Conservation (phyloP, 192 early-diverging fungal genomes). For the Dimargaris cristalligena region DNA sequence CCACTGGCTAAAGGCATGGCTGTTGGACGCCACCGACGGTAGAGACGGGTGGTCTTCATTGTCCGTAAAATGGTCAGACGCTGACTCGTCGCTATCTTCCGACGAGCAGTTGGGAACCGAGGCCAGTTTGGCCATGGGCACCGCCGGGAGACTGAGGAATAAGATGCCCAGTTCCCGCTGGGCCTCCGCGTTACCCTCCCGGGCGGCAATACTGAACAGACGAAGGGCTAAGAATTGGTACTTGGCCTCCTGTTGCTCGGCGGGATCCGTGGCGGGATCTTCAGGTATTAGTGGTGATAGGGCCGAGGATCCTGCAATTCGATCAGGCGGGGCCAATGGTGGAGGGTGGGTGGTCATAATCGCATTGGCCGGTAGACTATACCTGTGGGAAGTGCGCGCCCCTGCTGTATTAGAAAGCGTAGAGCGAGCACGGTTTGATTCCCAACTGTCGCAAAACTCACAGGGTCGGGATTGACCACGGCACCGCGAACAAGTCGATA, state of each 20-base stretch:
- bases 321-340: too few relatives aligned
- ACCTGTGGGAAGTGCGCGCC: background rate
- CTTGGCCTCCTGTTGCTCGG: background rate
- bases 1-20: too few relatives aligned
- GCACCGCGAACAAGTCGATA: too few relatives aligned
- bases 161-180: slow-evolving; percentile 9
- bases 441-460: too few relatives aligned
- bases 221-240: slow-evolving; percentile 9
- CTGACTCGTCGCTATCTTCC: slow-evolving; percentile 5
- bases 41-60: too few relatives aligned
- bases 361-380: background rate
- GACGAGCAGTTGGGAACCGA: background rate
- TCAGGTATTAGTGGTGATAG: too few relatives aligned
- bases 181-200: slow-evolving; percentile 10
- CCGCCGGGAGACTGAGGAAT: slow-evolving; percentile 3
- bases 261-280: background rate
- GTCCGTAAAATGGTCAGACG: background rate
- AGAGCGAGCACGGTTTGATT: too few relatives aligned
- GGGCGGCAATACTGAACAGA: slow-evolving; percentile 10
- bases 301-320: too few relatives aligned
- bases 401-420: too few relatives aligned
- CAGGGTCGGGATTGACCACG: too few relatives aligned
- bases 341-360: background rate
- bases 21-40: too few relatives aligned
- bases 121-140: background rate